phyloP scores from a whole-genome alignment of 257 asterid genomes.

The Ocimum tenuiflorum region DNA sequence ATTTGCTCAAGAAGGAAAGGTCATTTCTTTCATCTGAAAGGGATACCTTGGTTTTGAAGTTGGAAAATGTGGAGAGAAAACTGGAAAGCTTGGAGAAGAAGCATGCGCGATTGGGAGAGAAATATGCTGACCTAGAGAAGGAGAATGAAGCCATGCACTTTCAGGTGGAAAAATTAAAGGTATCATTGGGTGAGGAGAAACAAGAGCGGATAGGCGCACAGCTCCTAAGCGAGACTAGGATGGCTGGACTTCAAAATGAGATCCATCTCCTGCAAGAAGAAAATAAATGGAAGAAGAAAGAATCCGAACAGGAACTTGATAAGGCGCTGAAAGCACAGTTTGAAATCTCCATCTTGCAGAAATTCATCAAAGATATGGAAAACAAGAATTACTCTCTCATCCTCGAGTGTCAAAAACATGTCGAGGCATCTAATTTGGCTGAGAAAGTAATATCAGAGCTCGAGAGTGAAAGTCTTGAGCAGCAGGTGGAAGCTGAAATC shows the following conservation, averaged over 20 bases:
- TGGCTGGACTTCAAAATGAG: conserved; percentile 60
- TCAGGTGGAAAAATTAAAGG: conserved; percentile 51
- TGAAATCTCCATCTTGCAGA: conserved; percentile 76
- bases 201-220: conserved; percentile 52
- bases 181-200: conserved; percentile 56
- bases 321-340: conserved; percentile 72
- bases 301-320: conserved; percentile 74
- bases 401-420: conserved; percentile 78
- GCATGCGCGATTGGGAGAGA: conserved; percentile 65
- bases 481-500: conserved; percentile 83
- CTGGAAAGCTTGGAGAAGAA: conserved; percentile 55
- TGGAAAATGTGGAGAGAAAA: conserved; percentile 57
- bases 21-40: conserved; percentile 60
- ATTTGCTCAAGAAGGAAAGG: conserved; percentile 64
- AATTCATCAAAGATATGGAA: conserved; percentile 86
- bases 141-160: conserved; percentile 58
- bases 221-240: conserved; percentile 46
- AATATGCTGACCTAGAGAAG: conserved; percentile 58
- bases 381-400: conserved; percentile 64
- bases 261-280: conserved; percentile 72
- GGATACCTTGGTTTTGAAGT: conserved; percentile 41
- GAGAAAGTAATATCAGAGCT: conserved; percentile 81
- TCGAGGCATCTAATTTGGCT: conserved; percentile 79
- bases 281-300: conserved; percentile 55
- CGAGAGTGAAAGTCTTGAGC: conserved; percentile 90